phyloP scores from a whole-genome alignment of 2,329 filamentous ascomycete genomes.

The Penicillium paneum region DNA sequence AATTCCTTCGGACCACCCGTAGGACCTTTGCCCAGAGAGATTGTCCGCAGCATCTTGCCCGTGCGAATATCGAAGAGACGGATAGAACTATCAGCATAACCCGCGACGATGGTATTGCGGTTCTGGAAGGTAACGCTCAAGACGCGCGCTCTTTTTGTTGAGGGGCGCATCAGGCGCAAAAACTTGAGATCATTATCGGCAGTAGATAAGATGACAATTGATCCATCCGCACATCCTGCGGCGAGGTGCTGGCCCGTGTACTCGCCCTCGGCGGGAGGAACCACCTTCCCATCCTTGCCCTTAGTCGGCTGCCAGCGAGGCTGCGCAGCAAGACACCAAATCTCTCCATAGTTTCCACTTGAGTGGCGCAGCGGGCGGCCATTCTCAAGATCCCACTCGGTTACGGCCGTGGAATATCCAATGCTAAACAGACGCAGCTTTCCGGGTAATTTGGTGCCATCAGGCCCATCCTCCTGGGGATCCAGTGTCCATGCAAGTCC shows the following conservation, averaged over 20 bases:
- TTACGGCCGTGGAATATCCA: slow-evolving; percentile 85
- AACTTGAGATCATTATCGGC: slow-evolving; percentile 80
- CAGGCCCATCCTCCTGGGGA: slow-evolving; percentile 61
- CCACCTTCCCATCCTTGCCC: slow-evolving; percentile 36
- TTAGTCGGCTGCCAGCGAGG: slow-evolving; percentile 54
- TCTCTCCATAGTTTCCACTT: slow-evolving; percentile 89
- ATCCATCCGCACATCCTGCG: slow-evolving; percentile 86
- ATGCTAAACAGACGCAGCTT: slow-evolving; percentile 90
- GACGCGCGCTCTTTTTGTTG: slow-evolving; percentile 81
- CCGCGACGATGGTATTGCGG: slow-evolving; percentile 75
- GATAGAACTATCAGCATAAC: slow-evolving; percentile 95
- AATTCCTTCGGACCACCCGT: slow-evolving; percentile 76
- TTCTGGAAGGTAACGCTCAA: slow-evolving; percentile 90
- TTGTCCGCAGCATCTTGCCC: slow-evolving; percentile 70
- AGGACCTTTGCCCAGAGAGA: slow-evolving; percentile 79
- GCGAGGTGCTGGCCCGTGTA: slow-evolving; percentile 64
- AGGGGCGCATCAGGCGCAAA: slow-evolving; percentile 70
- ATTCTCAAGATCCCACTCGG: slow-evolving; percentile 87
- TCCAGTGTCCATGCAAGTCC: slow-evolving; percentile 89
- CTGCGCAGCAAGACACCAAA: slow-evolving; percentile 93
- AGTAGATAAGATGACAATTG: slow-evolving; percentile 80
- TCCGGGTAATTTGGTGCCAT: slow-evolving; percentile 61
- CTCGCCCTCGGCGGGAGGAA: slow-evolving; percentile 38
- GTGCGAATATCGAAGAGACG: slow-evolving; percentile 82
- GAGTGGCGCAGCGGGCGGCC: slow-evolving; percentile 76